Conservation (phyloP, 768 basidiomycete species). For the Leccinellum rugosiceps region DNA sequence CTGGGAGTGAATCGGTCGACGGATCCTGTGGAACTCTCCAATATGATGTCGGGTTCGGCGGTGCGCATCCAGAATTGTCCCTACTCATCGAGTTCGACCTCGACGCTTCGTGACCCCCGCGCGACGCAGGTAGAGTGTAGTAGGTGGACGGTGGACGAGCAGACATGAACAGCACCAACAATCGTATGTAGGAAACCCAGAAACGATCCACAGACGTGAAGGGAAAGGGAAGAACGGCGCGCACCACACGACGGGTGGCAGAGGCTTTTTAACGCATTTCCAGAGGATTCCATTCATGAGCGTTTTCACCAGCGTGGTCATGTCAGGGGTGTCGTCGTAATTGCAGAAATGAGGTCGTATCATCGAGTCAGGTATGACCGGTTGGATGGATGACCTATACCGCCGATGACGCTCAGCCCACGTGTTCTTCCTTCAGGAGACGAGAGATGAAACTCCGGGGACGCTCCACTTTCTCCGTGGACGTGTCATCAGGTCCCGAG, state of each 20-base stretch:
- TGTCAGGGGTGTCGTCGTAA: not conserved
- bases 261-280: constrained; percentile 9
- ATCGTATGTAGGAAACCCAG: not conserved
- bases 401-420: constrained; percentile 4
- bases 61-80: too few relatives aligned
- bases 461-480: not conserved
- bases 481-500: not conserved
- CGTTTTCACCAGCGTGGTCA: too few relatives aligned
- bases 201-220: not conserved
- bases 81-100: too few relatives aligned
- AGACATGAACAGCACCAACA: constrained; percentile 1
- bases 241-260: not conserved
- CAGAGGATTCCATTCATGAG: not conserved
- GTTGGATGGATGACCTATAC: constrained; percentile 1
- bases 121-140: too few relatives aligned
- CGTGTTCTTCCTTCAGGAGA: constrained; percentile 1
- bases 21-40: too few relatives aligned
- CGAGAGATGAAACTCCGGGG: constrained; percentile 6
- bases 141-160: not conserved
- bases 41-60: too few relatives aligned
- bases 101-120: too few relatives aligned
- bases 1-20: too few relatives aligned
- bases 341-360: not conserved
- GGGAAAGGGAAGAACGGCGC: not conserved
- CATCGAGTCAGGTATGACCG: not conserved